Evolutionary conservation across 1,139 yeast genomes (phyloP), one percentile per base, ranked within the genome.

Genomic region (Kodamaea plutei): DNA sequence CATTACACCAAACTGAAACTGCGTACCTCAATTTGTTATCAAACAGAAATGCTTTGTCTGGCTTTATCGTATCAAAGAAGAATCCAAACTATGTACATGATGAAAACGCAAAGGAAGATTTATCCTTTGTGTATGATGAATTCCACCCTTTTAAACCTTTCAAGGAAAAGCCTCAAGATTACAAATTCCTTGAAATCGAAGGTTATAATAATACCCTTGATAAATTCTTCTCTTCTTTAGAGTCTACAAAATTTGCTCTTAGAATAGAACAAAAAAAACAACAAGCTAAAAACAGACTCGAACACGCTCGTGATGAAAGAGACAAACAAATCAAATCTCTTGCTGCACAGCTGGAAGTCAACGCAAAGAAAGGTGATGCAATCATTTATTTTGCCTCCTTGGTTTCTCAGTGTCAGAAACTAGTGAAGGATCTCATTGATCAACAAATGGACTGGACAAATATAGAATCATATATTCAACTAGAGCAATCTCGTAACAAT

Each of bases 401-500:
- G 21, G 89, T 89, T 3, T 91, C 83, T 33, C 75, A 76, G 15
- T 88, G 94, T 28, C 79, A 76, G 36, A 60, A 54, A 9, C 81
- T 85, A 8, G 82, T 91, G 6, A 81, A 79, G 37, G 64, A 64
- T 1, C 59, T 85, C 34, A 43, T 89, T 5, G 79, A 81, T 31
- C 94, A 85, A 50, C 93, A 87, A 42, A 85, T 87, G 89, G 97
- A 91, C 52, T 91, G 98, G 98, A 72, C 76, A 20, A 84, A 87
- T 41, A 88, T 89, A 38, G 96, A 84, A 50, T 78, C 81, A 41
- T 61, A 81, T 34, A 79, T 91, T 33, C 62, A 70, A 33, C 68
- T 79, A 29, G 96, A 89, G 46, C 80, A 85, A 45, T 57, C 64
- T 2, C 73, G 80, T 41, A 80, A 80, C 1, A 84, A 83, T 45